phyloP scores from a whole-genome alignment of 1,139 yeast species.

The Meyerozyma sp. region DNA sequence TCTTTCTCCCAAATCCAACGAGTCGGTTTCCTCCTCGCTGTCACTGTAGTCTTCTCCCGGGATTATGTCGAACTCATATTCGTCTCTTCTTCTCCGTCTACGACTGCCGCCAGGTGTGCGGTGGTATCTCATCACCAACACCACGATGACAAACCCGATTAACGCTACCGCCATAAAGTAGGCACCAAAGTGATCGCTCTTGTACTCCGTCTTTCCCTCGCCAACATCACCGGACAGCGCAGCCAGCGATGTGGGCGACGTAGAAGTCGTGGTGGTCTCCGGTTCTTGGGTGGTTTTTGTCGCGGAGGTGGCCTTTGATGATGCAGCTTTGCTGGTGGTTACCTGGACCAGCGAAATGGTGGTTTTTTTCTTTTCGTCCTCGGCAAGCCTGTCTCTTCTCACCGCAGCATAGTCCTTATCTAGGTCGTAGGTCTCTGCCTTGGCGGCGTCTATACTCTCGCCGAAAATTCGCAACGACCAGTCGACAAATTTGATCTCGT shows the following conservation, averaged over 20 bases:
- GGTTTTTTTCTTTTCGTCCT: slow-evolving; percentile 7
- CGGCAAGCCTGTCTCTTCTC: slow-evolving; percentile 24
- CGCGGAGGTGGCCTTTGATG: slow-evolving; percentile 4
- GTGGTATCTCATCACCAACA: slow-evolving; percentile 50
- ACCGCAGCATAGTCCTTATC: slow-evolving; percentile 36
- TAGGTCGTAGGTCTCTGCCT: slow-evolving; percentile 46
- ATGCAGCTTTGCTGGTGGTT: slow-evolving; percentile 2
- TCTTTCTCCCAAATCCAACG: slow-evolving; percentile 15
- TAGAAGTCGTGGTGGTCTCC: slow-evolving; percentile 5
- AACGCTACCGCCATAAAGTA: slow-evolving; percentile 58
- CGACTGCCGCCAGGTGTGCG: slow-evolving; percentile 44
- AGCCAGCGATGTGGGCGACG: slow-evolving; percentile 6
- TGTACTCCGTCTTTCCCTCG: slow-evolving; percentile 9
- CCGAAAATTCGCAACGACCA: slow-evolving; percentile 88
- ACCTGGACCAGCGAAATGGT: slow-evolving; percentile 3
- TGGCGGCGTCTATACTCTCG: slow-evolving; percentile 57
- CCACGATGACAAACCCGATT: slow-evolving; percentile 52
- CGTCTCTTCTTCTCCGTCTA: slow-evolving; percentile 64
- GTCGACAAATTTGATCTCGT: slow-evolving; percentile 46
- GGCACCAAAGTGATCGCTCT: slow-evolving; percentile 42
- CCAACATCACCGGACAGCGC: neutral
- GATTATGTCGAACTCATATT: slow-evolving; percentile 74
- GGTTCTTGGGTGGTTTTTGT: slow-evolving; percentile 1
- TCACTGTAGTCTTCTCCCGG: slow-evolving; percentile 56
- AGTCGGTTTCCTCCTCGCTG: slow-evolving; percentile 15